Conservation (phyloP, 495 filamentous ascomycete species). For the Parathielavia hyrcaniae region DNA sequence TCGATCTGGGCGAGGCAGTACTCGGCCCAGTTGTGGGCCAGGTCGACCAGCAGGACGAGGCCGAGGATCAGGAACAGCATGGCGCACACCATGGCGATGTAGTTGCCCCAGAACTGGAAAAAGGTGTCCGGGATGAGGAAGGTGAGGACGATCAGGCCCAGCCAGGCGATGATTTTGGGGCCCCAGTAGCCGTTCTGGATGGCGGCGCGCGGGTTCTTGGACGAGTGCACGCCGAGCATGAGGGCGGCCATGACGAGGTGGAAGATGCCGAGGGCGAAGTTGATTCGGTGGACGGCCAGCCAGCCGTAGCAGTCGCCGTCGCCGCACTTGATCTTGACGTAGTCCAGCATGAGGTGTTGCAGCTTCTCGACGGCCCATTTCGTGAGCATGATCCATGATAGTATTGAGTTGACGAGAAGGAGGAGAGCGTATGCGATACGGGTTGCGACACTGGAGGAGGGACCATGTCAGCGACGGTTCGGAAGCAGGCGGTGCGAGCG, state of each 20-base stretch:
- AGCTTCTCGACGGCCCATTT: conserved; percentile 97
- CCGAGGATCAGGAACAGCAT: conserved; percentile 93
- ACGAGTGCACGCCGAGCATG: conserved; percentile 76
- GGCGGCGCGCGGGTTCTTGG: conserved; percentile 78
- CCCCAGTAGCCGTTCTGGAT: conserved; percentile 97
- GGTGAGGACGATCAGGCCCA: conserved; percentile 76
- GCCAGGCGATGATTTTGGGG: conserved; percentile 69
- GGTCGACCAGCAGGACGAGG: conserved; percentile 84
- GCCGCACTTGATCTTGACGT: conserved; percentile 86
- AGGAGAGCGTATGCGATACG: conserved; percentile 96
- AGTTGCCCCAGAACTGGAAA: conserved; percentile 95
- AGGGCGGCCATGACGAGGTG: conserved; percentile 78
- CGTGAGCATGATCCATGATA: conserved; percentile 99
- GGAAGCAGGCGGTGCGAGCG: not conserved
- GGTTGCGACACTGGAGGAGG: conserved; percentile 71
- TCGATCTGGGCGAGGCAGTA: conserved; percentile 93
- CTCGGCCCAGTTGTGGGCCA: conserved; percentile 97
- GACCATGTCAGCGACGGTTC: not conserved
- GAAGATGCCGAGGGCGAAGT: conserved; percentile 92
- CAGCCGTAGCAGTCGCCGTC: conserved; percentile 91
- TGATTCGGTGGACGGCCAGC: conserved; percentile 93
- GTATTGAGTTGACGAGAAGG: conserved; percentile 89
- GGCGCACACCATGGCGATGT: conserved; percentile 79
- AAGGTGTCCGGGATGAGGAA: conserved; percentile 94
- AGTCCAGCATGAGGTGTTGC: conserved; percentile 83